Evolutionary conservation across 176 grass and related monocot species (phyloP).

Genomic region (Saccharum officinarum): DNA sequence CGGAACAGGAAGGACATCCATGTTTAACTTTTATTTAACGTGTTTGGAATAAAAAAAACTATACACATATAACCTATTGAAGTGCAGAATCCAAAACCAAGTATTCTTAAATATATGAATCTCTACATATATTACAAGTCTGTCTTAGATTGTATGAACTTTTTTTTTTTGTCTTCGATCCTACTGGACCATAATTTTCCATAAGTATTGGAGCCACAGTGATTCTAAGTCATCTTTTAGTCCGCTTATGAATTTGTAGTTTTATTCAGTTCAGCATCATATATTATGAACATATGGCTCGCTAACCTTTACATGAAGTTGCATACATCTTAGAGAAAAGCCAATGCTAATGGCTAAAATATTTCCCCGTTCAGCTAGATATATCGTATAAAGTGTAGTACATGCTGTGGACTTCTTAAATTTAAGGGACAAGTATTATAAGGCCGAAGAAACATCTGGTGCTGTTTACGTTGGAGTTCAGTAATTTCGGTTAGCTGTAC

Average conservation of each 20-base stretch:
- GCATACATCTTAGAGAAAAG: background rate
- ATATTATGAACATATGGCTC: background rate
- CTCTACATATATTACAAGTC: background rate
- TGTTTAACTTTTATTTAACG: background rate
- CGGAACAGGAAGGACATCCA: background rate
- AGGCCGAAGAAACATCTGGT: background rate
- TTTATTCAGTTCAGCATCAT: background rate
- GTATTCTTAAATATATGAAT: background rate
- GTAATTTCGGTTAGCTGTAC: background rate
- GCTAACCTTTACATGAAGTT: background rate
- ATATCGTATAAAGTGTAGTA: background rate
- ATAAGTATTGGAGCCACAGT: background rate
- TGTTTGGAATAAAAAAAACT: background rate
- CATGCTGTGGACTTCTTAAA: background rate
- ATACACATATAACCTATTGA: background rate
- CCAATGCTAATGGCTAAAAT: background rate
- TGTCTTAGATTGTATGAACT: background rate
- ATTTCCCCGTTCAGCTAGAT: background rate
- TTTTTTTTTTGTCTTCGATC: slow-evolving; percentile 5
- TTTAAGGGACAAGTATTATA: background rate
- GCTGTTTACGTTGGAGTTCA: background rate
- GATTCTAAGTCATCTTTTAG: background rate
- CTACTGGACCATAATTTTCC: background rate
- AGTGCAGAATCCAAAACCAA: background rate
- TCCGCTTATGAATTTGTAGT: background rate